phyloP scores from a whole-genome alignment of 305 asterid genomes.

The Lippia alba region DNA sequence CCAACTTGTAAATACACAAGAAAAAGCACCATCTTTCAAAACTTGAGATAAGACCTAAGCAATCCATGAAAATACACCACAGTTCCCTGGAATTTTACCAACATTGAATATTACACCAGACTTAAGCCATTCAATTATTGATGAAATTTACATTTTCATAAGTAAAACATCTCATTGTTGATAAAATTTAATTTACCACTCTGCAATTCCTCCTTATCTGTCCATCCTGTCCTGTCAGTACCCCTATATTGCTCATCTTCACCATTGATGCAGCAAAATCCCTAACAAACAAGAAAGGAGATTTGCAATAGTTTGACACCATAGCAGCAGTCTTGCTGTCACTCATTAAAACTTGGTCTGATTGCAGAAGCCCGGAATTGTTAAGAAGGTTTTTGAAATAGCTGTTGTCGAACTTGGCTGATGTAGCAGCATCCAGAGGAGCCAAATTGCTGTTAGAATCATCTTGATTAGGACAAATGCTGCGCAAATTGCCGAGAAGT shows the following conservation, averaged over 20 bases:
- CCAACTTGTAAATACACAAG: too few relatives aligned
- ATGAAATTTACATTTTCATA: background rate
- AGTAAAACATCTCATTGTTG: constrained; percentile 24
- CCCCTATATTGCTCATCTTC: constrained; percentile 65
- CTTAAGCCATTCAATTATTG: constrained; percentile 4
- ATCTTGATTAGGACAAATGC: constrained; percentile 52
- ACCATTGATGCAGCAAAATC: constrained; percentile 67
- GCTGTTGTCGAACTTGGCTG: constrained; percentile 58
- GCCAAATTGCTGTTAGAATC: constrained; percentile 60
- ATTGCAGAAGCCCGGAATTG: constrained; percentile 62
- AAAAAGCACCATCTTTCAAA: too few relatives aligned
- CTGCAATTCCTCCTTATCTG: constrained; percentile 73
- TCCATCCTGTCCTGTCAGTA: constrained; percentile 63
- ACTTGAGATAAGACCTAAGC: too few relatives aligned
- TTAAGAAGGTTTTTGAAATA: constrained; percentile 61
- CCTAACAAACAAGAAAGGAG: constrained; percentile 52
- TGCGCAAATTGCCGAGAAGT: constrained; percentile 46
- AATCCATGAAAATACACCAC: background rate
- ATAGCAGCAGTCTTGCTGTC: constrained; percentile 56
- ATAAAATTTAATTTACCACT: constrained; percentile 57
- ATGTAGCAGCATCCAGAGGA: constrained; percentile 51
- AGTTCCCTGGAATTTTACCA: background rate
- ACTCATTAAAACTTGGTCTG: constrained; percentile 69
- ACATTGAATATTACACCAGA: background rate
- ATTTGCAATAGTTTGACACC: constrained; percentile 53